These are phyloP conservation scores for Panicum hallii DNA, from an alignment of 202 grass and related monocot species.

Conservation along the genomic window DNA sequence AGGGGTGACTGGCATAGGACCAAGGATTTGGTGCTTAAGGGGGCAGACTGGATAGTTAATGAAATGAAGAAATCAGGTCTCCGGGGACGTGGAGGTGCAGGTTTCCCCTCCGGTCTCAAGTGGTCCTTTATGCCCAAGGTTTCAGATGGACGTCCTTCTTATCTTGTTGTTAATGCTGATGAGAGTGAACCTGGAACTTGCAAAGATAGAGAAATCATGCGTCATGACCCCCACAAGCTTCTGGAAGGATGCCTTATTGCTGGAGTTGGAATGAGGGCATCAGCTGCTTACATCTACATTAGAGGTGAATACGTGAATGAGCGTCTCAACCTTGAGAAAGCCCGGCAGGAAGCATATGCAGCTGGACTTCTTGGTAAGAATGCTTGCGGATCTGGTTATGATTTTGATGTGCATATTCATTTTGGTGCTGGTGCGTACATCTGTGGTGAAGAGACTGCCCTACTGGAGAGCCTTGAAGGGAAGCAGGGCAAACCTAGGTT, in stretches of 20 bases:
- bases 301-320: conserved; percentile 98
- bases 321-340: conserved; percentile 81
- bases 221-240: conserved; percentile 95
- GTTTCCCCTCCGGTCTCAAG: conserved; percentile 95
- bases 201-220: conserved; percentile 99
- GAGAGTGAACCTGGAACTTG: conserved; percentile 98
- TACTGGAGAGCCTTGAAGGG: conserved; percentile 95
- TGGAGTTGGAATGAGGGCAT: conserved; percentile 95
- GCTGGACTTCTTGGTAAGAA: conserved; percentile 89
- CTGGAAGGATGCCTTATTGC: conserved; percentile 95
- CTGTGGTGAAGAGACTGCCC: conserved; percentile 96
- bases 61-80: conserved; percentile 98
- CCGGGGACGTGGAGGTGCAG: conserved; percentile 91
- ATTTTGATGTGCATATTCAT: conserved; percentile 96
- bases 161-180: conserved; percentile 99
- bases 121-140: conserved; percentile 99
- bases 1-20: conserved; percentile 93
- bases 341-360: conserved; percentile 88
- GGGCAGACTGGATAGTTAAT: conserved; percentile 93
- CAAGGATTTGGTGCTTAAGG: conserved; percentile 94
- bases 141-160: conserved; percentile 91
- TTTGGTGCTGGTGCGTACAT: conserved; percentile 97
- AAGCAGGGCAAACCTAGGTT: conserved; percentile 96
- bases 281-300: conserved; percentile 99
- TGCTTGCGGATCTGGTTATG: conserved; percentile 93